These are phyloP conservation scores for Vaccinium vitisidaea DNA, from an alignment of 148 eudicot genomes.

Conservation along the genomic window DNA sequence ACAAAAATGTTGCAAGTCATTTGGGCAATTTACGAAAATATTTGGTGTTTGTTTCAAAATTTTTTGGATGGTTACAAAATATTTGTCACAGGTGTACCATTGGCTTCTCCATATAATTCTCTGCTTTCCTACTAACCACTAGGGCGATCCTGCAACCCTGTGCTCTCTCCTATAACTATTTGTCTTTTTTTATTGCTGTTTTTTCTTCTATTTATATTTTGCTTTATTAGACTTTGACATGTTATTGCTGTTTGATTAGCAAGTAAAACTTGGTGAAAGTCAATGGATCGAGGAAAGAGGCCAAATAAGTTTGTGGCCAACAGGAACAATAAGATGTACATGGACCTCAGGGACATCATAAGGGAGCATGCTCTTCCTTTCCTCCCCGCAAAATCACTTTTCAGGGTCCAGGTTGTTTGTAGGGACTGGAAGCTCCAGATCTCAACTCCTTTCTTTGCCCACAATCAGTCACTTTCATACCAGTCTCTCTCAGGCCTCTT, in stretches of 20 bases:
- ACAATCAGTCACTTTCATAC: slow-evolving; percentile 49
- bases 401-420: slow-evolving; percentile 42
- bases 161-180: background rate
- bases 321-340: slow-evolving; percentile 30
- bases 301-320: slow-evolving; percentile 10
- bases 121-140: no score
- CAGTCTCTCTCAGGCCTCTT: slow-evolving; percentile 45
- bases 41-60: no score
- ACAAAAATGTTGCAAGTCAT: no score
- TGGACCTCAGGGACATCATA: slow-evolving; percentile 57
- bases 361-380: slow-evolving; percentile 53
- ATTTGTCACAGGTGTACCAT: no score
- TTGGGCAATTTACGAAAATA: no score
- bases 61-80: no score
- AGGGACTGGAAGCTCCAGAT: slow-evolving; percentile 62
- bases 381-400: slow-evolving; percentile 67
- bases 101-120: no score
- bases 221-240: background rate
- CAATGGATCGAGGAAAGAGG: slow-evolving; percentile 50
- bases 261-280: background rate
- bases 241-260: slow-evolving; percentile 11
- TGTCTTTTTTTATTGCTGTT: slow-evolving; percentile 1
- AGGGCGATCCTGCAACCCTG: background rate
- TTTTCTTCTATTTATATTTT: background rate
- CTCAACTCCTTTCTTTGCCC: slow-evolving; percentile 53